Percentiles rank a stretch among this genome's conserved stretches.
Evolutionary conservation across 805 yeast species (phyloP).

Genomic region (Vanderwaltozyma verrucispora): DNA sequence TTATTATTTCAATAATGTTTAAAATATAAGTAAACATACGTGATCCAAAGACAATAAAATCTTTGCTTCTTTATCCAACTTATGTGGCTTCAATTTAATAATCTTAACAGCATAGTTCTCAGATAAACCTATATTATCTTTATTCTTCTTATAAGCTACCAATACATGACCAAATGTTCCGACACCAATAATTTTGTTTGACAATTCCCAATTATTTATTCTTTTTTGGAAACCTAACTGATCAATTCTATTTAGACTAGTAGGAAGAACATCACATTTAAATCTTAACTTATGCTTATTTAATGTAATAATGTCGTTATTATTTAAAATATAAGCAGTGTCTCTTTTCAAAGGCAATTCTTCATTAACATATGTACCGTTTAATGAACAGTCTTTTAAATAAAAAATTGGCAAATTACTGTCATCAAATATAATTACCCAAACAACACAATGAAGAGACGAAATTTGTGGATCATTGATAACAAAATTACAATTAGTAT

Average conservation of each 20-base stretch:
- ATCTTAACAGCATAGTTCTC: slow-evolving; percentile 41
- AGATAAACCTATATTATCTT: background rate
- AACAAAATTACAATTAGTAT: slow-evolving; percentile 25
- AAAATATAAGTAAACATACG: too few species aligned
- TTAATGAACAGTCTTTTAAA: slow-evolving; percentile 40
- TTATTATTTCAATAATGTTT: too few species aligned
- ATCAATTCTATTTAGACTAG: slow-evolving; percentile 6
- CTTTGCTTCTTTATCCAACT: slow-evolving; percentile 34
- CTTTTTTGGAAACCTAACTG: slow-evolving; percentile 14
- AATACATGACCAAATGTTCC: slow-evolving; percentile 52
- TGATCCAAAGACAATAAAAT: slow-evolving; percentile 33
- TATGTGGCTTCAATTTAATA: slow-evolving; percentile 24
- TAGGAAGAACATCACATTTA: slow-evolving; percentile 2
- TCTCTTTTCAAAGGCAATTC: slow-evolving; percentile 20
- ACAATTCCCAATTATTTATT: slow-evolving; percentile 34
- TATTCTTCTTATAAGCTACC: slow-evolving; percentile 6
- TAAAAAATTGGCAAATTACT: slow-evolving; percentile 38
- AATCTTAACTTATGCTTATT: slow-evolving; percentile 25
- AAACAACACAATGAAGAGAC: slow-evolving; percentile 36
- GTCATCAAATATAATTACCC: slow-evolving; percentile 43
- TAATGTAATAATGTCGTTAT: slow-evolving; percentile 31
- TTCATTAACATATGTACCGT: slow-evolving; percentile 41
- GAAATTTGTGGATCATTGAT: slow-evolving; percentile 35
- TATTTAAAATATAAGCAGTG: slow-evolving; percentile 27
- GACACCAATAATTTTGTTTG: slow-evolving; percentile 36